Evolutionary conservation across 768 basidiomycete genomes (phyloP).

Genomic region (Pisolithus orientalis): DNA sequence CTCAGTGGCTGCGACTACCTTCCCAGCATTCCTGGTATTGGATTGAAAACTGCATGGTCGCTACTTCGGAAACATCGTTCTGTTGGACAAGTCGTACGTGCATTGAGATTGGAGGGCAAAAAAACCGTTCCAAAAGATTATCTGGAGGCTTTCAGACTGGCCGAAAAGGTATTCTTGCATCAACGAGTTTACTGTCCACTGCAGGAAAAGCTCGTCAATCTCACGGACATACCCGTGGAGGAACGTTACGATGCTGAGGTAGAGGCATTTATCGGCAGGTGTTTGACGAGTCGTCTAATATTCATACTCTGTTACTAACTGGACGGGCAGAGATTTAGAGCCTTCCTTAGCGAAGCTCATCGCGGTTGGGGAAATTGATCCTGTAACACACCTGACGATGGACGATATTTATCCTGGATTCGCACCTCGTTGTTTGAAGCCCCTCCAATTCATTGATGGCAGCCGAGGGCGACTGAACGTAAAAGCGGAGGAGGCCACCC

Average conservation of each 20-base stretch:
- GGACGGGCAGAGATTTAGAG: constrained; percentile 50
- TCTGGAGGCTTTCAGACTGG: constrained; percentile 64
- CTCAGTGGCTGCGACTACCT: constrained; percentile 92
- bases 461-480: constrained; percentile 15
- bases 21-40: constrained; percentile 84
- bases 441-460: constrained; percentile 24
- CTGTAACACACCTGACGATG: constrained; percentile 62
- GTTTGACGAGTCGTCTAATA: constrained; percentile 2
- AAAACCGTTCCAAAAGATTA: constrained; percentile 76
- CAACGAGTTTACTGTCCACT: constrained; percentile 88
- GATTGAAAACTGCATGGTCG: constrained; percentile 86
- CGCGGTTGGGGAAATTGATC: constrained; percentile 66
- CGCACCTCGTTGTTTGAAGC: constrained; percentile 47
- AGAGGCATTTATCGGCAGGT: constrained; percentile 75
- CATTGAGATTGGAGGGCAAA: constrained; percentile 76
- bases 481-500: constrained; percentile 35
- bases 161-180: constrained; percentile 89
- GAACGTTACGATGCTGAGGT: constrained; percentile 48
- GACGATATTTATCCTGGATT: constrained; percentile 71
- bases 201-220: constrained; percentile 56
- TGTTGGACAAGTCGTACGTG: constrained; percentile 74
- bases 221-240: constrained; percentile 54
- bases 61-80: constrained; percentile 82
- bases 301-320: constrained; percentile 7
- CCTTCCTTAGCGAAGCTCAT: constrained; percentile 56